Conservation (phyloP, 805 yeast genomes). For the Tetrapisispora arboricola region DNA sequence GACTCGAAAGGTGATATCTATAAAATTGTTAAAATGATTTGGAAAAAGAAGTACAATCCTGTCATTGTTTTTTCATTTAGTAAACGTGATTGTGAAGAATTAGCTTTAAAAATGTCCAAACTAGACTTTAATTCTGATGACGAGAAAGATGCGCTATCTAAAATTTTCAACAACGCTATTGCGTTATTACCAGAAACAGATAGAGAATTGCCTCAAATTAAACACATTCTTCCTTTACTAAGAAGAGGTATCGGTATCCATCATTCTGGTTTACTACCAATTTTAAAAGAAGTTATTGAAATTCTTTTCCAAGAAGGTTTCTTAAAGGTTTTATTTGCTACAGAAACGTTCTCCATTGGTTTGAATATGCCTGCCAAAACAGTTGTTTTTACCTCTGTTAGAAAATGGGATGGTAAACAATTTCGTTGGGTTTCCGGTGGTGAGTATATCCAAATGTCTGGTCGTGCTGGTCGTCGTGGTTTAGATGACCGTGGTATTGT, state of each 20-base stretch:
- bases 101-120: conserved; percentile 92
- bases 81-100: conserved; percentile 90
- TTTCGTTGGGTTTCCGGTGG: conserved; percentile 99
- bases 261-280: conserved; percentile 92
- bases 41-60: conserved; percentile 93
- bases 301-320: conserved; percentile 95
- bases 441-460: conserved; percentile 98
- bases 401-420: conserved; percentile 97
- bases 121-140: conserved; percentile 89
- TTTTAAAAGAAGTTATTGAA: conserved; percentile 89
- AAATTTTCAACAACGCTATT: conserved; percentile 86
- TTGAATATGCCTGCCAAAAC: conserved; percentile 99
- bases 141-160: conserved; percentile 82
- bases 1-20: conserved; percentile 77
- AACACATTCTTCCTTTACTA: conserved; percentile 77
- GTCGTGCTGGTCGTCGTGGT: conserved; percentile 99
- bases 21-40: conserved; percentile 95
- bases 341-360: conserved; percentile 97
- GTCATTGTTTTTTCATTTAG: conserved; percentile 98
- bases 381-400: conserved; percentile 92
- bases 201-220: conserved; percentile 87
- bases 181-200: conserved; percentile 82
- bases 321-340: conserved; percentile 88
- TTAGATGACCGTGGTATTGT: conserved; percentile 98
- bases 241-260: conserved; percentile 97